A percentile compares a stretch with the other conserved stretches of the same genome.
These are phyloP conservation scores for Marasmius fiardii DNA, from an alignment of 1,284 basidiomycete genomes.

Conservation along the genomic window DNA sequence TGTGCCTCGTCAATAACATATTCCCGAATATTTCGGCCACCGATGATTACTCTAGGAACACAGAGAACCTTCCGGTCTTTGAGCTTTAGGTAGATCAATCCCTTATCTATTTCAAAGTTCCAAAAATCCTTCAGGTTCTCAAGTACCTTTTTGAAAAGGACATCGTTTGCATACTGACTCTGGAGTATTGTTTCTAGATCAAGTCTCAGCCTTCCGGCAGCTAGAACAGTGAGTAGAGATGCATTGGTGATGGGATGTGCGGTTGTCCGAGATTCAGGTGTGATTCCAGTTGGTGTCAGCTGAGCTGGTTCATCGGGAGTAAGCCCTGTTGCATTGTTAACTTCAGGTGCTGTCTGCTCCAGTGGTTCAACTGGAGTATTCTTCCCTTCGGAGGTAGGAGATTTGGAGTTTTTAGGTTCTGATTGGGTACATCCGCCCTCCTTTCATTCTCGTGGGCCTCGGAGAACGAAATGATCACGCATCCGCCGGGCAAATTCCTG, in stretches of 20 bases:
- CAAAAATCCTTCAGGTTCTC: slow-evolving; percentile 11
- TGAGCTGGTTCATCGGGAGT: background rate
- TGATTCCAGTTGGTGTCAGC: background rate
- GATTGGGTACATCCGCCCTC: slow-evolving; percentile 11
- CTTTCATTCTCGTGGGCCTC: slow-evolving; percentile 5
- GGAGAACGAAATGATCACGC: background rate
- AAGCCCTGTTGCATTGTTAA: background rate
- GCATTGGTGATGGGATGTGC: background rate
- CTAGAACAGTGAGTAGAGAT: background rate
- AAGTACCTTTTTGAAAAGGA: slow-evolving; percentile 11
- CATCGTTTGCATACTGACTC: slow-evolving; percentile 8
- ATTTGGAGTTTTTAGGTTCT: background rate
- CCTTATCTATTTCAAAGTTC: slow-evolving; percentile 18
- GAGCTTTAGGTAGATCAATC: slow-evolving; percentile 14
- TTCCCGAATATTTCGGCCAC: slow-evolving; percentile 18
- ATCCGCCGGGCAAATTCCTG: background rate
- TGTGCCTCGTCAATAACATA: slow-evolving; percentile 26
- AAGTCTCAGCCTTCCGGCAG: background rate
- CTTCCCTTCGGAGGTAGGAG: background rate
- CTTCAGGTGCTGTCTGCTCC: too few species aligned
- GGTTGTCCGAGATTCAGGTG: background rate
- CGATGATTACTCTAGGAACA: slow-evolving; percentile 13
- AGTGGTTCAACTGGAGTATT: background rate
- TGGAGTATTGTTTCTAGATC: slow-evolving; percentile 3
- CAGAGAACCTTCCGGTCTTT: slow-evolving; percentile 14